Evolutionary conservation across 1,284 basidiomycete species (phyloP), one percentile per base, ranked within the genome.

Genomic region (Rhodotorula glutinis): DNA sequence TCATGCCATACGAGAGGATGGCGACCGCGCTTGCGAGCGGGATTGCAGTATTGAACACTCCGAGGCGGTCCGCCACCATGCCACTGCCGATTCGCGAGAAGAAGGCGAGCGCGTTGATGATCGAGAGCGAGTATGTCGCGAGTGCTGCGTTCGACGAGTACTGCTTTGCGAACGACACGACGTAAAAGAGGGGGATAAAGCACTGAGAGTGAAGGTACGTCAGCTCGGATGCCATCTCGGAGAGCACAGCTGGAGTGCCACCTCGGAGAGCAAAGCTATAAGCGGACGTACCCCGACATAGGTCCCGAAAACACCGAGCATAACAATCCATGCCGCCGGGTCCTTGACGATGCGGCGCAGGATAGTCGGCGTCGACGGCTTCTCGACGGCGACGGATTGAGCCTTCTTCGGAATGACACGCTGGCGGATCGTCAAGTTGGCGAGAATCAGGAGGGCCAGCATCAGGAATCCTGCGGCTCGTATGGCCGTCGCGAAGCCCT

Each of bases 31-130:
- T 5, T 8, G 54, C 55, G 56, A 70, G 61, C 16, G 71, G 71
- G 2, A 70, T 21, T 4, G 62, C 64, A 21, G 54, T 52, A 61
- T 65, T 72, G 65, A 72, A 69, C n/a, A 52, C 43, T 2, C 71
- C 71, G 30, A 60, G 21, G 17, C 67, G 65, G 63, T 72, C 71
- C 9, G 67, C 71, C 46, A 66, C 14, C 41, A 70, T 52, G 3
- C 71, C 71, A 0, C 60, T 49, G 27, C 51, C 46, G 52, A 72
- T 65, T 1, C 71, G 60, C 7, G 65, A 63, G 44, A 72, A 55
- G 56, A 67, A 60, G 44, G 68, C 68, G 11, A 63, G 23, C 4
- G 60, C 67, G 55, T 72, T 72, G 52, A 72, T 64, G 57, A 72
- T 72, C 0, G 70, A 64, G 53, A 72, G 62, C 62, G 67, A 60